A percentile compares a stretch with the other conserved stretches of the same genome.
Evolutionary conservation across 768 basidiomycete genomes (phyloP).

Genomic region (Trametes sanguinea): DNA sequence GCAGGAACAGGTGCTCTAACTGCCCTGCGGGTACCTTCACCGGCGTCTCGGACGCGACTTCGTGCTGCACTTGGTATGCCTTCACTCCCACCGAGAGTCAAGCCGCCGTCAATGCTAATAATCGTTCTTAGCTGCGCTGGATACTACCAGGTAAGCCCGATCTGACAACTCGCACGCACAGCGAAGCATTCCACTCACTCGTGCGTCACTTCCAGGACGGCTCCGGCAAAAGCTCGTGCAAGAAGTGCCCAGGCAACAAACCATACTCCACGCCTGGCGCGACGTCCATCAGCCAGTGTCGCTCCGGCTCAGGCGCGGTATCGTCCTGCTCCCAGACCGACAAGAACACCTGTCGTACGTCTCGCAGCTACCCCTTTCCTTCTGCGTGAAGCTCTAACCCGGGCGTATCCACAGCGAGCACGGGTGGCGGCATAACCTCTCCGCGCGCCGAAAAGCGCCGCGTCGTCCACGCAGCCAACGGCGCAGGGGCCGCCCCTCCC

Average conservation of each 20-base stretch:
- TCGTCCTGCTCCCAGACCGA: neutral
- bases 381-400: too few species aligned
- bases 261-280: neutral
- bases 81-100: neutral
- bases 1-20: neutral
- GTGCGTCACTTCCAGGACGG: neutral
- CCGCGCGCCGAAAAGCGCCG: neutral
- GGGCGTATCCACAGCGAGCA: neutral
- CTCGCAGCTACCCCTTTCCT: neutral
- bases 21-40: constrained; percentile 20
- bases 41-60: constrained; percentile 13
- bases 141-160: neutral
- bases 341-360: neutral
- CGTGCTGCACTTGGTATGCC: constrained; percentile 21
- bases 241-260: neutral
- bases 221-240: neutral
- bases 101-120: too few species aligned
- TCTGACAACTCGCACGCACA: neutral
- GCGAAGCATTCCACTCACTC: neutral
- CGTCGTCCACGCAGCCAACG: neutral
- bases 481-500: constrained; percentile 3
- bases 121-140: neutral
- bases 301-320: neutral
- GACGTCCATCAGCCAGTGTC: neutral
- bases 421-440: neutral